Evolutionary conservation across 129 eudicot species (phyloP).

Genomic region (Logfia minima): DNA sequence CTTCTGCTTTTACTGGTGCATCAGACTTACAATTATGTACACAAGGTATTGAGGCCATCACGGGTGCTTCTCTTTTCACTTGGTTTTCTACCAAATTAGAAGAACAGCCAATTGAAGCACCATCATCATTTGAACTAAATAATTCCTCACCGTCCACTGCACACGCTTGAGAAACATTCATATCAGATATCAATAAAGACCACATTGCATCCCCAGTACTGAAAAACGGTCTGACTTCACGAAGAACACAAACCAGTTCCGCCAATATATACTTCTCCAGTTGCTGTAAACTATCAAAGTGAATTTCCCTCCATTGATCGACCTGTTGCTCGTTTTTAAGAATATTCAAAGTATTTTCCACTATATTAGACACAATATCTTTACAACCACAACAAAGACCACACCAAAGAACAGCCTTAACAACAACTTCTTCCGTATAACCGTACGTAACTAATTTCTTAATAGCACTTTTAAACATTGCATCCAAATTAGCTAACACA

Average conservation of each 20-base stretch:
- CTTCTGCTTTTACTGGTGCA: conserved; percentile 28
- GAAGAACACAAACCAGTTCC: conserved; percentile 72
- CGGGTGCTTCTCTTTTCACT: conserved; percentile 35
- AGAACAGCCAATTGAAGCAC: conserved; percentile 38
- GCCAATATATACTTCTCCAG: conserved; percentile 76
- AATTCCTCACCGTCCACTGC: conserved; percentile 56
- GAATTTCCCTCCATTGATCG: conserved; percentile 47
- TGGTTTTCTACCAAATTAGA: conserved; percentile 39
- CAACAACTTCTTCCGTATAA: conserved; percentile 65
- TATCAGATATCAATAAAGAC: conserved; percentile 83
- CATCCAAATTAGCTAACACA: conserved; percentile 64
- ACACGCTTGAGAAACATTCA: conserved; percentile 89
- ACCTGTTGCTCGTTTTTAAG: conserved; percentile 55
- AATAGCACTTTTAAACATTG: conserved; percentile 65
- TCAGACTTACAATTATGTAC: conserved; percentile 36
- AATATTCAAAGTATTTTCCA: conserved; percentile 61
- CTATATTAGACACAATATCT: conserved; percentile 68
- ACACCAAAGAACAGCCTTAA: conserved; percentile 62
- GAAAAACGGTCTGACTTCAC: conserved; percentile 70
- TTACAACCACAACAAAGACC: conserved; percentile 79
- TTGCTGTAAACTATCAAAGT: conserved; percentile 66
- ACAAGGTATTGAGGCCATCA: conserved; percentile 30
- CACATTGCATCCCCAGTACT: conserved; percentile 95
- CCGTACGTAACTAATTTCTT: conserved; percentile 67
- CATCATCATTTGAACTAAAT: conserved; percentile 40